Conservation (phyloP, 1,139 yeast genomes). For the Sugiyamaella pinicola region DNA sequence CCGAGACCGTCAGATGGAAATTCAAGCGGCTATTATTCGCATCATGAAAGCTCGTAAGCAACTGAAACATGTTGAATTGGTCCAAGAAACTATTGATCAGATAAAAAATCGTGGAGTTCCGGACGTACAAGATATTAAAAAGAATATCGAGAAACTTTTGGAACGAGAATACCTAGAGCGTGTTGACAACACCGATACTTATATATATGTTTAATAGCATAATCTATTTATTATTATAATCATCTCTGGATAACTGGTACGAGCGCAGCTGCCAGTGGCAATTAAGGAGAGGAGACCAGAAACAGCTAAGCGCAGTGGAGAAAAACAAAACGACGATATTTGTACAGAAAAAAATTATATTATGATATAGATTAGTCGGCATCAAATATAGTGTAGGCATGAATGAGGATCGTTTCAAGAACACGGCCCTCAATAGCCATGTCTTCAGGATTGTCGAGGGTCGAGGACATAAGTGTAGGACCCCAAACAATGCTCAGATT, state of each 20-base stretch:
- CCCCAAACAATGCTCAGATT: conserved; percentile 93
- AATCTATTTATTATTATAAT: conserved; percentile 25
- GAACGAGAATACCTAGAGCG: conserved; percentile 41
- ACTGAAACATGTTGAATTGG: conserved; percentile 43
- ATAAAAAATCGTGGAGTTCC: conserved; percentile 38
- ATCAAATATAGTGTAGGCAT: conserved; percentile 87
- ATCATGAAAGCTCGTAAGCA: conserved; percentile 38
- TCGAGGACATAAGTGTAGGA: conserved; percentile 73
- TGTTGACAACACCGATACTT: conserved; percentile 22
- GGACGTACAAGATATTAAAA: conserved; percentile 39
- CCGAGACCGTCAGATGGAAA: conserved; percentile 40
- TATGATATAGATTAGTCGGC: conserved; percentile 48
- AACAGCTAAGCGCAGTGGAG: not conserved
- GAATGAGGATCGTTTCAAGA: conserved; percentile 77
- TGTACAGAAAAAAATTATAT: not conserved
- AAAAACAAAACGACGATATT: not conserved
- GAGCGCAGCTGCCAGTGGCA: conserved; percentile 6
- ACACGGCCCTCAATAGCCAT: conserved; percentile 79
- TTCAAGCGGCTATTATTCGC: conserved; percentile 45
- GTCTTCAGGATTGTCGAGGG: conserved; percentile 70
- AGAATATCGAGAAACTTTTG: conserved; percentile 40
- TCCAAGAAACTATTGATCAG: conserved; percentile 37
- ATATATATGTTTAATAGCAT: conserved; percentile 19
- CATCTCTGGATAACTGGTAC: too few species aligned
- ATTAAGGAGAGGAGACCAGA: too few species aligned